Evolutionary conservation across 1,284 basidiomycete genomes (phyloP), one percentile per base, ranked within the genome.

Genomic region (Anthracocystis setariae): DNA sequence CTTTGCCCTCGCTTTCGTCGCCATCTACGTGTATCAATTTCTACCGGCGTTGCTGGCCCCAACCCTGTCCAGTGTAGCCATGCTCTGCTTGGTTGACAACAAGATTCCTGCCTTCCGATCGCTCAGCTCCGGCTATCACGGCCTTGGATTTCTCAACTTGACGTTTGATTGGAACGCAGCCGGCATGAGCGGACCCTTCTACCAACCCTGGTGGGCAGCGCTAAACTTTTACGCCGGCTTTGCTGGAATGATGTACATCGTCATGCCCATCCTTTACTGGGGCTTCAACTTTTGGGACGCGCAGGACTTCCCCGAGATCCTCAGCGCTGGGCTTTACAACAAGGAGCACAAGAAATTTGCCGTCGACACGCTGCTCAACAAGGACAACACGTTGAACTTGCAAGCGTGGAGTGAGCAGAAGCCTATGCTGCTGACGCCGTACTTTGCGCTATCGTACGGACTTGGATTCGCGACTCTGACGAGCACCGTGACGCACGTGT

Each of bases 111-210:
- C 82, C 55, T 77, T 86, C 54, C 76, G 84, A 13, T 84, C 83
- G 0, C 78, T 87, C 15, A 84, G 85, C 29, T 84, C 83, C n/a
- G 86, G 85, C 10, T 86, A 86, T 65, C 75, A 82, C 5, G 86
- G 86, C 2, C 80, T 86, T n/a, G 86, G 86, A 7, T 82, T 86
- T 48, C 73, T 84, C 38, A 85, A 86, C 69, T 82, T 86, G 54
- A 85, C 76, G 12, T 75, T 87, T 35, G 86, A 87, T 66, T 87
- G 86, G 86, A 84, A 84, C 37, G 84, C 84, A 23, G 80, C 86
- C 3, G 85, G 85, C 2, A 77, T 73, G 33, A 80, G 78, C 24
- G 85, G 85, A 0, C 85, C 86, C 9, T 77, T 87, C 32, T 87
- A 84, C 73, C 85, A 85, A 38, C 86, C 86, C 2, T 85, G 84